A percentile compares a stretch with the other conserved stretches of the same genome.
phyloP scores from a whole-genome alignment of 805 yeast genomes.

The Suhomyces sp. region DNA sequence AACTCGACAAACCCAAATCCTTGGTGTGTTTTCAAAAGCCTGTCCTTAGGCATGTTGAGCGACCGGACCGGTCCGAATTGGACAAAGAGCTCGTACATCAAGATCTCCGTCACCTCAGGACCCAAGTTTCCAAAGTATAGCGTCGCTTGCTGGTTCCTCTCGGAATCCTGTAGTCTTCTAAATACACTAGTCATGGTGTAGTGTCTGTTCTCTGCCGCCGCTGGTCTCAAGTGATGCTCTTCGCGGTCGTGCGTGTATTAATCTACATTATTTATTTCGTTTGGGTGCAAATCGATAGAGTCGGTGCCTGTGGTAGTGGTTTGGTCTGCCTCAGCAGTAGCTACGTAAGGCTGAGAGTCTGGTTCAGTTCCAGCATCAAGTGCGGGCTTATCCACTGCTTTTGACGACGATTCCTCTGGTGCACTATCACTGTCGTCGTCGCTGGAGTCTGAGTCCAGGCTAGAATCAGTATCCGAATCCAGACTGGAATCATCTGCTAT shows the following conservation, averaged over 20 bases:
- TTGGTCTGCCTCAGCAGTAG: too few relatives aligned
- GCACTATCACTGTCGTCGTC: conserved; percentile 19
- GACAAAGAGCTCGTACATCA: conserved; percentile 76
- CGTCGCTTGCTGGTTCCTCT: conserved; percentile 60
- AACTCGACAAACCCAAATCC: conserved; percentile 90
- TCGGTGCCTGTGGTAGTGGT: too few relatives aligned
- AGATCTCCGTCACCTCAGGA: conserved; percentile 63
- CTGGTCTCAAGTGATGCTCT: not conserved
- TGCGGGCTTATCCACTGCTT: not conserved
- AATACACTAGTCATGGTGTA: conserved; percentile 29
- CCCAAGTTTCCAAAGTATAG: conserved; percentile 83
- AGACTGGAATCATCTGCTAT: conserved; percentile 4
- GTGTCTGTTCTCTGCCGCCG: not conserved
- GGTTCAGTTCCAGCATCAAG: not conserved
- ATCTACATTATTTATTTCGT: not conserved
- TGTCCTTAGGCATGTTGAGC: conserved; percentile 76
- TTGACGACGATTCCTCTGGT: conserved; percentile 37
- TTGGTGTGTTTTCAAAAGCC: conserved; percentile 65
- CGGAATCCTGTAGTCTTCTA: conserved; percentile 37
- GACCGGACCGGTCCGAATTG: conserved; percentile 79
- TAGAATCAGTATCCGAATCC: conserved; percentile 5
- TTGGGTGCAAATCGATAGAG: not conserved
- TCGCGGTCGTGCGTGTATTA: conserved; percentile 2
- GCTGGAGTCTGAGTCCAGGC: conserved; percentile 9
- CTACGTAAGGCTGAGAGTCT: not conserved